Conservation (phyloP, 129 eudicot species). For the Dittrichia graveolens region DNA sequence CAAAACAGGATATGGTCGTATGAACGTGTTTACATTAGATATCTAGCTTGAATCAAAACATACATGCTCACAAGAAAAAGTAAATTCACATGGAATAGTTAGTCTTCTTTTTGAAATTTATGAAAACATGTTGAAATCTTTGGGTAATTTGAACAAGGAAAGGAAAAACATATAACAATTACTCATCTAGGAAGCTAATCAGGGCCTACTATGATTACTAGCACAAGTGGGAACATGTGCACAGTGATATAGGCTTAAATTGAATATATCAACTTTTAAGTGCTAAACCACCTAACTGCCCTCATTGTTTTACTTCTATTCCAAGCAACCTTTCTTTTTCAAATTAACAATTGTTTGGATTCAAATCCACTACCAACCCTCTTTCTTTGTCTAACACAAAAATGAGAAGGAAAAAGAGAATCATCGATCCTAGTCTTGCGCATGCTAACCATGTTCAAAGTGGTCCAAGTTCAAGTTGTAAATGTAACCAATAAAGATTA, state of each 20-base stretch:
- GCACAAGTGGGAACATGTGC: conserved; percentile 28
- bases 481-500: conserved; percentile 6
- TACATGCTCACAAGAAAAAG: not conserved
- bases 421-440: no score
- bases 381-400: conserved; percentile 16
- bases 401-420: no score
- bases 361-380: conserved; percentile 29
- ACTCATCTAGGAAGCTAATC: conserved; percentile 28
- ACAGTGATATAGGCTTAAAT: conserved; percentile 7
- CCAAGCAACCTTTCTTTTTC: conserved; percentile 38
- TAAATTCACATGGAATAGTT: conserved; percentile 21
- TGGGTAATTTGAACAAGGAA: conserved; percentile 25
- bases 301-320: conserved; percentile 27
- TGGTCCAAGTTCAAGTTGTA: conserved; percentile 12
- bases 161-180: conserved; percentile 6
- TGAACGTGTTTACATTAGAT: conserved; percentile 20
- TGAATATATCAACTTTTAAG: conserved; percentile 24
- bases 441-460: not conserved
- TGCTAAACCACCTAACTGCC: conserved; percentile 46
- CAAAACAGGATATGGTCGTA: conserved; percentile 15
- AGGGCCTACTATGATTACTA: conserved; percentile 36
- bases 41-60: not conserved
- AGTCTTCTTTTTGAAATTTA: conserved; percentile 7
- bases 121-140: conserved; percentile 4
- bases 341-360: conserved; percentile 26